These are phyloP conservation scores for Cladosporium sp. DNA, from an alignment of 2,329 filamentous ascomycete genomes.

Conservation along the genomic window DNA sequence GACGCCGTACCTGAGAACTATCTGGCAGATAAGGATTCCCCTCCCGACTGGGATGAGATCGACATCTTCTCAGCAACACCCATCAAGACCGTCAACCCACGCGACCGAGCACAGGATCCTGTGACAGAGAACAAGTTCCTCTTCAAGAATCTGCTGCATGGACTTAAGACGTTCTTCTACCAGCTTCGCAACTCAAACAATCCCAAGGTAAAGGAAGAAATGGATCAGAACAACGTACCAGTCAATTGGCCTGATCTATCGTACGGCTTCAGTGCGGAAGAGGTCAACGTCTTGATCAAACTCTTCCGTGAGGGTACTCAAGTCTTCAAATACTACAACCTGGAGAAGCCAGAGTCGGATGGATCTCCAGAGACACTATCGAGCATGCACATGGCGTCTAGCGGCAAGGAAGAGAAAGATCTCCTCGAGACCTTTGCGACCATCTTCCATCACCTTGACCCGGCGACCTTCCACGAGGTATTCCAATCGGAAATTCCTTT, in stretches of 20 bases:
- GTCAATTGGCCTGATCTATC: conserved; percentile 93
- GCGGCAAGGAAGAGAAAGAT: conserved; percentile 94
- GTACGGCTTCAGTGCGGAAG: conserved; percentile 93
- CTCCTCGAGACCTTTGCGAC: conserved; percentile 95
- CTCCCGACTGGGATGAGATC: conserved; percentile 94
- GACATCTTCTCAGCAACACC: conserved; percentile 96
- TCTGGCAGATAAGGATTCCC: conserved; percentile 72
- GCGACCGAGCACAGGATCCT: conserved; percentile 83
- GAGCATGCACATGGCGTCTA: conserved; percentile 91
- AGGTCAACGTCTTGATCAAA: conserved; percentile 94
- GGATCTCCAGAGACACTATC: conserved; percentile 69
- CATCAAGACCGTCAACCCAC: conserved; percentile 89
- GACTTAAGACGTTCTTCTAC: conserved; percentile 93
- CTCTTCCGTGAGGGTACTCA: conserved; percentile 94
- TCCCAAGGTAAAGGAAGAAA: conserved; percentile 47
- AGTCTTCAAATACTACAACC: conserved; percentile 91
- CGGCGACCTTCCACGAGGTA: conserved; percentile 96
- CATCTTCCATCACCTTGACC: conserved; percentile 97
- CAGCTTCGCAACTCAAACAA: conserved; percentile 89
- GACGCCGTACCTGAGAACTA: conserved; percentile 71
- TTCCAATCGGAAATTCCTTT: conserved; percentile 96
- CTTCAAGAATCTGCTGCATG: conserved; percentile 94
- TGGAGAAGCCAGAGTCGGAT: conserved; percentile 72
- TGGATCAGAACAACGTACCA: conserved; percentile 75
- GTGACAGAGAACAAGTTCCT: conserved; percentile 97